Evolutionary conservation across 2,329 filamentous ascomycete species (phyloP).

Genomic region (Colletotrichum spinosum): DNA sequence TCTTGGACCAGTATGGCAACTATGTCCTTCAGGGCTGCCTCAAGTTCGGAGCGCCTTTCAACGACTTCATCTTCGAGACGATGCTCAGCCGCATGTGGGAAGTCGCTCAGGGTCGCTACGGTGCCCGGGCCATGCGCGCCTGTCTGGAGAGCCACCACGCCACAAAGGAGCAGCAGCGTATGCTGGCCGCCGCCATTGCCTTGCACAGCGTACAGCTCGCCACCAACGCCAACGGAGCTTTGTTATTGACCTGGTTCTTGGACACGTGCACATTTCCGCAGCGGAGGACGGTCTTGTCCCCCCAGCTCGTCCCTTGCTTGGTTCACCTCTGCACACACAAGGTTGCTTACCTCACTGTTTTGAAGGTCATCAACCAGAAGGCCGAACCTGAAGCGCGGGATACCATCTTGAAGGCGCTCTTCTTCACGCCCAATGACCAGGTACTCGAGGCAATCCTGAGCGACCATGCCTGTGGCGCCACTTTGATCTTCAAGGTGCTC

Average conservation of each 20-base stretch:
- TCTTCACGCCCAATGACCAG: conserved; percentile 90
- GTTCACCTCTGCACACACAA: conserved; percentile 98
- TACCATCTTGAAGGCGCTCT: conserved; percentile 87
- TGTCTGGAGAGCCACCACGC: conserved; percentile 96
- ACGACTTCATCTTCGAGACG: conserved; percentile 97
- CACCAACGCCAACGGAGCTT: conserved; percentile 93
- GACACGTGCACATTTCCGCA: conserved; percentile 97
- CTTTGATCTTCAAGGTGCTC: conserved; percentile 97
- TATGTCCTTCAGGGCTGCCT: conserved; percentile 97
- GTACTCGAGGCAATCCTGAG: conserved; percentile 89
- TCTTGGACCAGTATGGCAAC: conserved; percentile 98
- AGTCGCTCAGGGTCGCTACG: conserved; percentile 90
- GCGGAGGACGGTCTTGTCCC: conserved; percentile 90
- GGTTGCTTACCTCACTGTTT: conserved; percentile 94
- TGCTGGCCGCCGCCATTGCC: conserved; percentile 95
- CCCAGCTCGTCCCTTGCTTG: conserved; percentile 90
- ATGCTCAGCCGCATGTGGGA: conserved; percentile 97
- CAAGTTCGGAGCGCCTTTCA: conserved; percentile 88
- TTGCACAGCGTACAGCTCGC: conserved; percentile 96
- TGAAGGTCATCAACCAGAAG: conserved; percentile 99
- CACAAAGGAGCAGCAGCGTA: conserved; percentile 93
- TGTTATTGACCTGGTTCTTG: conserved; percentile 96
- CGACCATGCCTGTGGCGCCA: conserved; percentile 92
- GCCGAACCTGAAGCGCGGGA: conserved; percentile 93
- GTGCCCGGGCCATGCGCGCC: conserved; percentile 94